These are phyloP conservation scores for Fraxinus paxiana DNA, from an alignment of 305 asterid species.

Conservation along the genomic window DNA sequence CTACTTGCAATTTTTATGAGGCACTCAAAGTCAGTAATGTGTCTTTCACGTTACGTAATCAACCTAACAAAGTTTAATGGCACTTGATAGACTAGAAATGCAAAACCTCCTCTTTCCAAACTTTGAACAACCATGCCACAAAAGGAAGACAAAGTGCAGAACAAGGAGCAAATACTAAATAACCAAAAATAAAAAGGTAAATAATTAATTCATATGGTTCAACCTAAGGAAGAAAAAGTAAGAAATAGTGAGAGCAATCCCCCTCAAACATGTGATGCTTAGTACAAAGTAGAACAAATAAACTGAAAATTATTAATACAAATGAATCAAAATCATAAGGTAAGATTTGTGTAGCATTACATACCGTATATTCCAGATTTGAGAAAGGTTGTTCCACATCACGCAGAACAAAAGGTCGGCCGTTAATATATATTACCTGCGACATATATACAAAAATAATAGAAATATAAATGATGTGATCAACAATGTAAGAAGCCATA, in stretches of 20 bases:
- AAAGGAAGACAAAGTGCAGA: neutral
- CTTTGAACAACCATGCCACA: neutral
- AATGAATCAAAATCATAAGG: constrained; percentile 1
- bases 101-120: neutral
- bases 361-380: constrained; percentile 96
- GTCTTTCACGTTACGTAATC: neutral
- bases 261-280: constrained; percentile 4
- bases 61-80: neutral
- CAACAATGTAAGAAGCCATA: constrained; percentile 14
- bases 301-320: neutral
- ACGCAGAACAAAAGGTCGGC: constrained; percentile 97
- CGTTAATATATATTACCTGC: constrained; percentile 89
- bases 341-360: constrained; percentile 32
- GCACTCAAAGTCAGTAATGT: neutral
- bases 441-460: constrained; percentile 27
- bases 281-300: constrained; percentile 4
- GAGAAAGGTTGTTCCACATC: constrained; percentile 97
- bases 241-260: constrained; percentile 10
- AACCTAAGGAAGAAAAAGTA: constrained; percentile 9
- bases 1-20: neutral
- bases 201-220: neutral
- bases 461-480: constrained; percentile 19
- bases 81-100: neutral
- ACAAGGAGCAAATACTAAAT: neutral
- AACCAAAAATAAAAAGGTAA: neutral